Base-by-base conservation (phyloP, 2,329 filamentous ascomycete genomes). In the Fusarium gaditjirri region DNA sequence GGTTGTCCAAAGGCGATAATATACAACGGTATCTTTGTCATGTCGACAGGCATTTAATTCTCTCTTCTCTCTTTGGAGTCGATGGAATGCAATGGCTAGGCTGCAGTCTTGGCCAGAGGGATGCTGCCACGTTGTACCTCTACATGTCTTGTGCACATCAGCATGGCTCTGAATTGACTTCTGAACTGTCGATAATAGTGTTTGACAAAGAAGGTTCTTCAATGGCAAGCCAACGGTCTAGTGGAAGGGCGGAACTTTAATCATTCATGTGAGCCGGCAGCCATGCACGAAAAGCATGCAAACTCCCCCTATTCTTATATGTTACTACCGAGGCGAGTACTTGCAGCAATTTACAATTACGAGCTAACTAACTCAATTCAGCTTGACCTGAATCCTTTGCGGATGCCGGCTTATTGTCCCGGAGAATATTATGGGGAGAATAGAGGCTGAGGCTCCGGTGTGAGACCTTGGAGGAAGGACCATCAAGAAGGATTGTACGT, bases 251-350 rank as follows among this genome's bases (percentile, higher is more conserved):
- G 64, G 61, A 70, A 59, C 49, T 68, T 58, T 42, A 57, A 55
- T 65, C 57, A 78, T 80, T 80, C 79, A 80, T 80, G 79, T 80
- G 79, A 80, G 79, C 68, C 62, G 72, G 62, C 65, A 75, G 68
- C 61, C 67, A 80, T 80, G 79, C 78, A 80, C 70, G 76, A 74
- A 70, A 74, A 75, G 38, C 69, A 77, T 78, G 76, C 75, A 77
- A 76, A 73, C 62, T 62, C 65, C 65, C 39, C 65, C 57, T 71
- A 71, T 73, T 71, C 61, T 64, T 72, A 63, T 74, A 70, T 75
- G 57, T 60, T 44, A 55, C 57, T 65, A 57, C 63, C 57, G 59
- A 61, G 63, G 41, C 36, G 61, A 65, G 49, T 57, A 36, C 62
- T 65, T 65, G 60, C 70, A 75, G 54, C 39, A 47, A 49, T 53